These are phyloP conservation scores for Boletellus ananiceps DNA, from an alignment of 768 basidiomycete genomes.

Conservation along the genomic window DNA sequence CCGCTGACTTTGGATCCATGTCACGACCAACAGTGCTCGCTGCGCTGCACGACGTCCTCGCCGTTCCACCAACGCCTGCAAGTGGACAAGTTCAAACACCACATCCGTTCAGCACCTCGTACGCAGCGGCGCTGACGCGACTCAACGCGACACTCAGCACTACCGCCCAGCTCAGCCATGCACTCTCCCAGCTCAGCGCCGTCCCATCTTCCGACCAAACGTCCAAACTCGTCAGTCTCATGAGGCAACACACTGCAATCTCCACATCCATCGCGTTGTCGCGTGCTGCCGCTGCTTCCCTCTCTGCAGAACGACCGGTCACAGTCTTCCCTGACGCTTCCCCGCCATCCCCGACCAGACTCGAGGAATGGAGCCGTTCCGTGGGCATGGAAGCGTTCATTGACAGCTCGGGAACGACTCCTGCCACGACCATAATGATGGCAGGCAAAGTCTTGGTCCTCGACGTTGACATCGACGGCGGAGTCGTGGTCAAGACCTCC, in stretches of 20 bases:
- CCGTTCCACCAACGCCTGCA: conserved; percentile 13
- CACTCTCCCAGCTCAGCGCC: conserved; percentile 43
- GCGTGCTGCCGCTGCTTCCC: conserved; percentile 17
- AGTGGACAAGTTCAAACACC: conserved; percentile 9
- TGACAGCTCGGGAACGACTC: conserved; percentile 45
- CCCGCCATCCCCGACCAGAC: conserved; percentile 32
- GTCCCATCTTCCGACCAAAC: conserved; percentile 49
- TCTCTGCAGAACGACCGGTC: conserved; percentile 18
- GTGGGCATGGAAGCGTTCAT: conserved; percentile 74
- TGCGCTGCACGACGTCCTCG: conserved; percentile 26
- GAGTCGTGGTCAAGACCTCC: conserved; percentile 61
- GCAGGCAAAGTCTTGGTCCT: conserved; percentile 80
- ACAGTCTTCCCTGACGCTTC: conserved; percentile 27
- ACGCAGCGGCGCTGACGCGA: conserved; percentile 21
- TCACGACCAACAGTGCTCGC: conserved; percentile 23
- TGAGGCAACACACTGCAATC: conserved; percentile 58
- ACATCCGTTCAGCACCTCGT: conserved; percentile 27
- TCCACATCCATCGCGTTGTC: conserved; percentile 26
- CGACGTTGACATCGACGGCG: conserved; percentile 58
- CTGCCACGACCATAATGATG: conserved; percentile 51
- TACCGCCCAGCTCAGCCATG: conserved; percentile 49
- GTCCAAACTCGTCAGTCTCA: conserved; percentile 61
- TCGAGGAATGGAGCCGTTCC: conserved; percentile 57
- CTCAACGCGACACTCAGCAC: conserved; percentile 51
- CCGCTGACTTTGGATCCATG: conserved; percentile 1